Percentiles rank a stretch among this genome's conserved stretches.
Evolutionary conservation across 176 grass and related monocot genomes (phyloP).

Genomic region (Elaeis guineensis): DNA sequence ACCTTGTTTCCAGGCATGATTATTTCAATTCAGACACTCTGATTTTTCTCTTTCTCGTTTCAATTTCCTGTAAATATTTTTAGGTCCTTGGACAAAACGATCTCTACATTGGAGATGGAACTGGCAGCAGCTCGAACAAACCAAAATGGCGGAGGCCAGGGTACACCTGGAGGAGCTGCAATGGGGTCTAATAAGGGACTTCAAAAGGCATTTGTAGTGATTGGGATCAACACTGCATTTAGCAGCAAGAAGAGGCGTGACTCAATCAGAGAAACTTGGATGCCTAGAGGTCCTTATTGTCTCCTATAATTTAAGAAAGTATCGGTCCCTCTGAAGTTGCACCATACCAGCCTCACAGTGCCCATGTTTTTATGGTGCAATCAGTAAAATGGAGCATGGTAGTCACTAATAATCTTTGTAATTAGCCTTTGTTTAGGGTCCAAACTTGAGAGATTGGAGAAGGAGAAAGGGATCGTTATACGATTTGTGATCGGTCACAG

Average conservation of each 20-base stretch:
- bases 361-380: too few species aligned
- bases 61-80: not conserved
- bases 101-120: constrained; percentile 69
- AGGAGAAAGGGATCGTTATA: constrained; percentile 76
- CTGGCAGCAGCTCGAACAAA: constrained; percentile 44
- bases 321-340: too few species aligned
- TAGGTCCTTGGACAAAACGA: constrained; percentile 66
- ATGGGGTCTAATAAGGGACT: constrained; percentile 1
- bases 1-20: too few species aligned
- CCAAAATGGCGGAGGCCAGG: constrained; percentile 9
- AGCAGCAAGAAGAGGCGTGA: constrained; percentile 72
- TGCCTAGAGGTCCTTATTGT: constrained; percentile 41
- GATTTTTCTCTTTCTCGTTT: too few species aligned
- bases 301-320: too few species aligned
- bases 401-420: too few species aligned
- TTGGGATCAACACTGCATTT: constrained; percentile 91
- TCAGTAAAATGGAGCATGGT: too few species aligned
- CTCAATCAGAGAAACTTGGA: constrained; percentile 78
- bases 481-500: constrained; percentile 96
- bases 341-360: too few species aligned
- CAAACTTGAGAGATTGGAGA: constrained; percentile 54
- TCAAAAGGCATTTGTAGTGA: constrained; percentile 74
- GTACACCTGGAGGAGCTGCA: not conserved
- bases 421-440: constrained; percentile 25
- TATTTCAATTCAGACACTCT: too few species aligned